phyloP scores from a whole-genome alignment of 2,329 filamentous ascomycete species.

The Purpureocillium takamizusanense region DNA sequence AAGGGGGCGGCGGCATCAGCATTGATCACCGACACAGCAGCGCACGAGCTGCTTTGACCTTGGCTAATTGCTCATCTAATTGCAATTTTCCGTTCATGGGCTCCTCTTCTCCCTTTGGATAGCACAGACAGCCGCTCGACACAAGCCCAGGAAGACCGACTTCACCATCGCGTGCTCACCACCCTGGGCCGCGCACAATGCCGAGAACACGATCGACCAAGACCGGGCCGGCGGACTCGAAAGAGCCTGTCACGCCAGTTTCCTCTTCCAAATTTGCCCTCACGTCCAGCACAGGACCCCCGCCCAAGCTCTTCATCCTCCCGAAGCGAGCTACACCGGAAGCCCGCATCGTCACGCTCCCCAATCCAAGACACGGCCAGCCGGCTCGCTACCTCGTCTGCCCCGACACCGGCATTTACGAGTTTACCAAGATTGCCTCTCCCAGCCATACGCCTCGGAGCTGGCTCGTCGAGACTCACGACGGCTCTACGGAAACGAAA shows the following conservation, averaged over 20 bases:
- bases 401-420: constrained; percentile 52
- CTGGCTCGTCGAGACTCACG: constrained; percentile 45
- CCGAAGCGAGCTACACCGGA: constrained; percentile 44
- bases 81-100: too few relatives aligned
- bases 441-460: constrained; percentile 47
- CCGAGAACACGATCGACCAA: constrained; percentile 39
- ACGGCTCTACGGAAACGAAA: constrained; percentile 9
- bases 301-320: constrained; percentile 51
- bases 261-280: constrained; percentile 29
- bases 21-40: background rate
- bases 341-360: constrained; percentile 50
- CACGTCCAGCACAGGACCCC: constrained; percentile 27
- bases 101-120: background rate
- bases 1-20: background rate
- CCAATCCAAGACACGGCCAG: constrained; percentile 46
- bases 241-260: constrained; percentile 17
- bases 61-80: too few relatives aligned
- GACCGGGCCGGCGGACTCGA: constrained; percentile 14
- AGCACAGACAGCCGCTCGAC: background rate
- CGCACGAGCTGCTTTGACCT: too few relatives aligned
- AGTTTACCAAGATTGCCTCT: constrained; percentile 50
- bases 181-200: constrained; percentile 24
- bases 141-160: too few relatives aligned
- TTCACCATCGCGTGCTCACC: too few relatives aligned
- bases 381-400: constrained; percentile 54